Evolutionary conservation across 2,329 filamentous ascomycete genomes (phyloP), one percentile per base, ranked within the genome.

Genomic region (Exophiala calicioides): DNA sequence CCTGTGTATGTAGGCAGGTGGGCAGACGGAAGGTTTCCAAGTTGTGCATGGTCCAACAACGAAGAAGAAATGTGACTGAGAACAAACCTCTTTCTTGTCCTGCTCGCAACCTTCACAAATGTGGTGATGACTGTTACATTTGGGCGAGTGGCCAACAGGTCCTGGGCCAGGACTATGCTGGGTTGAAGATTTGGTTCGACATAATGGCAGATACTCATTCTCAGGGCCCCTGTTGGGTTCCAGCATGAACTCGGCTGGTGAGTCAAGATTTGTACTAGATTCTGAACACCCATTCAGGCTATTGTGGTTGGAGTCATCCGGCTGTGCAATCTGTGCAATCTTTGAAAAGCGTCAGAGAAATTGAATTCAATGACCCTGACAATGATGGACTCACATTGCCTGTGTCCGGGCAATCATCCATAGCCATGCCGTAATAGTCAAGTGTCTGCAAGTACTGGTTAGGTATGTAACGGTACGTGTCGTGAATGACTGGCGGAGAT

Each of bases 31-130:
- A 13, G 13, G 3, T 15, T n/a, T n/a, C n/a, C n/a, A n/a, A n/a
- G n/a, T n/a, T n/a, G n/a, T n/a, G n/a, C n/a, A n/a, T n/a, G n/a
- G n/a, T n/a, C n/a, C n/a, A n/a, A n/a, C n/a, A n/a, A 16, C 21
- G 16, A 19, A 12, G 4, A 32, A 13, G 12, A 9, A 5, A 21
- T 7, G 15, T 23, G 12, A 16, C 30, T 20, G n/a, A 36, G 41
- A 5, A 53, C 51, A 33, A 16, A 53, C 51, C 43, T 53, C 47
- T 30, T 38, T 53, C 31, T 53, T 53, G 24, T 44, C 45, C 12
- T 23, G 38, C 32, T 50, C 41, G 19, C 43, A 53, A 9, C 30
- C 19, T 12, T 47, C 31, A 32, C 47, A 50, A 3, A 39, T 21
- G 16, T 39, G 29, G 9, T 46, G 31, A 12, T 47, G 46, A 15